phyloP scores from a whole-genome alignment of 75 land plant genomes.

The Chamaecyparis obtusa region DNA sequence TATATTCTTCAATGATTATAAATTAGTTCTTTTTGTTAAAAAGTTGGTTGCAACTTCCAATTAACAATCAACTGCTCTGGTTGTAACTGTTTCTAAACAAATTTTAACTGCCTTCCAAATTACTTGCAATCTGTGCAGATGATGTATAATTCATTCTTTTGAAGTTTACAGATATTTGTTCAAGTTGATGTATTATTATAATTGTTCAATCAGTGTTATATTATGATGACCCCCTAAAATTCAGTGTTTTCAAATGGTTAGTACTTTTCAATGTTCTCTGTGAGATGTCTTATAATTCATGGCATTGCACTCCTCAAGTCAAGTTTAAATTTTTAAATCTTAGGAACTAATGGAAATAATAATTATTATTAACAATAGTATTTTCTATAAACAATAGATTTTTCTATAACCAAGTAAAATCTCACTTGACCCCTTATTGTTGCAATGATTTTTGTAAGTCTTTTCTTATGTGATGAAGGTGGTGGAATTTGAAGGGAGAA shows the following conservation, averaged over 20 bases:
- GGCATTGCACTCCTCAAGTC: not conserved
- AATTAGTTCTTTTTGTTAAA: too few relatives aligned
- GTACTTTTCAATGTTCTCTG: not conserved
- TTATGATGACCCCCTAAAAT: not conserved
- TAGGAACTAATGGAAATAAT: not conserved
- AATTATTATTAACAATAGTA: not conserved
- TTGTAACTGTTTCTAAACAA: too few relatives aligned
- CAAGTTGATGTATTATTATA: not conserved
- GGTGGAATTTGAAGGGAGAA: too few relatives aligned
- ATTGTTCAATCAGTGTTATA: not conserved
- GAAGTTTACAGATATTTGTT: not conserved
- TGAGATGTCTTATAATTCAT: not conserved
- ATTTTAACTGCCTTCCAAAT: too few relatives aligned
- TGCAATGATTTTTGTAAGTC: too few relatives aligned
- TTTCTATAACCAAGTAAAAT: too few relatives aligned
- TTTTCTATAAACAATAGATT: not conserved
- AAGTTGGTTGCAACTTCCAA: too few relatives aligned
- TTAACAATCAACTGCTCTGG: too few relatives aligned
- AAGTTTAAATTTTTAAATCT: not conserved
- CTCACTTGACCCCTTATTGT: too few relatives aligned
- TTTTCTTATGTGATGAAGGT: too few relatives aligned
- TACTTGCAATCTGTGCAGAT: not conserved
- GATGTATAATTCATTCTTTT: conserved; percentile 4
- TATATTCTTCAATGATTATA: too few relatives aligned
- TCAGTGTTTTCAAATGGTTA: not conserved